These are phyloP conservation scores for Myrica gale DNA, from an alignment of 306 rosid species.

Conservation along the genomic window DNA sequence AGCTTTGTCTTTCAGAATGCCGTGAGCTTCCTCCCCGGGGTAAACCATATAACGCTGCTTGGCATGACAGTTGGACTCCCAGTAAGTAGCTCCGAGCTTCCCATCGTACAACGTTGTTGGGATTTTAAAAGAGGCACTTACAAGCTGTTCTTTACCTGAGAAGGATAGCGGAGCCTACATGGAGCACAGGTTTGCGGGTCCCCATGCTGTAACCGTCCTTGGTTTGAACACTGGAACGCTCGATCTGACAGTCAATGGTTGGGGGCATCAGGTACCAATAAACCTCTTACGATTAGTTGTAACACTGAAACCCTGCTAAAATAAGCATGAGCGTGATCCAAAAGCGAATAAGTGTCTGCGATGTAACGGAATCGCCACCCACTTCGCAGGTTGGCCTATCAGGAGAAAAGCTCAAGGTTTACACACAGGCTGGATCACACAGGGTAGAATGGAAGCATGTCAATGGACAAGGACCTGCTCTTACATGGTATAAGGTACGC, in stretches of 20 bases:
- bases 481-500: constrained; percentile 81
- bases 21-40: constrained; percentile 43
- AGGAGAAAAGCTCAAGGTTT: constrained; percentile 48
- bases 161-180: constrained; percentile 97
- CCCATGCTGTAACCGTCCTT: constrained; percentile 43
- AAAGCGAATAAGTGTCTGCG: neutral
- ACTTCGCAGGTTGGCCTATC: constrained; percentile 51
- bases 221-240: constrained; percentile 61
- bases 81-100: constrained; percentile 47
- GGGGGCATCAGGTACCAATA: constrained; percentile 65
- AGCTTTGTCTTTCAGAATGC: constrained; percentile 42
- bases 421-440: constrained; percentile 47
- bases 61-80: constrained; percentile 67
- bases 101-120: constrained; percentile 2
- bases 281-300: neutral
- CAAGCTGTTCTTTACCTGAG: constrained; percentile 12
- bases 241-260: constrained; percentile 48
- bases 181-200: constrained; percentile 88
- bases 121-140: constrained; percentile 9
- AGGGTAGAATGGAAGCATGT: constrained; percentile 42
- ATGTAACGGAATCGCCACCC: neutral
- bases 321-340: too few species aligned
- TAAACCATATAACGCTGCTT: constrained; percentile 52
- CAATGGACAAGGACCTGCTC: constrained; percentile 25
- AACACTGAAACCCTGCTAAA: too few species aligned